These are phyloP conservation scores for Acacia melanoxylon DNA, from an alignment of 306 rosid species.

Conservation along the genomic window DNA sequence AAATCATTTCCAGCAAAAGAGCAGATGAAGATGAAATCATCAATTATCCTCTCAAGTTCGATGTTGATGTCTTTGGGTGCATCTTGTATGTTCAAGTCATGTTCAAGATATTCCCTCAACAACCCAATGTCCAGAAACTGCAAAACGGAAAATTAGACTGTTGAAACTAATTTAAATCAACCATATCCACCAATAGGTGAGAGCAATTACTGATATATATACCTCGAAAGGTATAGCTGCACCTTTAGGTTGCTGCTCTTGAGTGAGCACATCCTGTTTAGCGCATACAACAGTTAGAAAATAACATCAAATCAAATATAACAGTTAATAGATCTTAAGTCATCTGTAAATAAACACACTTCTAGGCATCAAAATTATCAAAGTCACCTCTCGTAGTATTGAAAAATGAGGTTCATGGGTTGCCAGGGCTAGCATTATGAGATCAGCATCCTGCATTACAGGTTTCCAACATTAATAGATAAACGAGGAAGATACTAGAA, in stretches of 20 bases:
- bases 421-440: conserved; percentile 57
- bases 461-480: neutral
- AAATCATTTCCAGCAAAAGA: conserved; percentile 68
- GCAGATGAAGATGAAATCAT: conserved; percentile 61
- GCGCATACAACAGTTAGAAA: neutral
- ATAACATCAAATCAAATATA: neutral
- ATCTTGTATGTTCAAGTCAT: conserved; percentile 45
- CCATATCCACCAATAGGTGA: neutral
- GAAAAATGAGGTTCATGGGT: conserved; percentile 69
- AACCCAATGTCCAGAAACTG: conserved; percentile 66
- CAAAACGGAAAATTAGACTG: neutral
- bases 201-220: neutral
- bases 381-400: conserved; percentile 58
- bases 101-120: conserved; percentile 64
- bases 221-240: conserved; percentile 45
- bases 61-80: neutral
- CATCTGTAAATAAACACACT: neutral
- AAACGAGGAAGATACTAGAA: neutral
- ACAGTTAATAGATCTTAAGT: neutral
- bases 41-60: conserved; percentile 56
- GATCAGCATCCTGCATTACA: conserved; percentile 62
- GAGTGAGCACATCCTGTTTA: conserved; percentile 22
- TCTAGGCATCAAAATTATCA: neutral
- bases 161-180: neutral
- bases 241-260: neutral